A percentile compares a stretch with the other conserved stretches of the same genome.
Conservation (phyloP, 371 early-diverging fungal species). For the Actinomortierella wolfii region DNA sequence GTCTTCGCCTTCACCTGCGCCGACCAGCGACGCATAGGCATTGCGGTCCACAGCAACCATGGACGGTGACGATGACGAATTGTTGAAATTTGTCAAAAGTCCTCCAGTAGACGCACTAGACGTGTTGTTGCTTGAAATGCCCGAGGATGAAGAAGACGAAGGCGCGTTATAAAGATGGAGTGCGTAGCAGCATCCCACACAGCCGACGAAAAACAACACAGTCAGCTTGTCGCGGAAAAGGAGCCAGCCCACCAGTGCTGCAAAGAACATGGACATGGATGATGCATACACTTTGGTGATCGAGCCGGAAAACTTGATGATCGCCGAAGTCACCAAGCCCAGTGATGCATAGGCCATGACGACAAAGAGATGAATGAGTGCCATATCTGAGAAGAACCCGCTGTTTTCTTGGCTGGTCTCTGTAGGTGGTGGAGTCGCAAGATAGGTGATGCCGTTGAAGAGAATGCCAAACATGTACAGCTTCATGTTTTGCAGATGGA, state of each 20-base stretch:
- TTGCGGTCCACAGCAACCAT: too few relatives aligned
- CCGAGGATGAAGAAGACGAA: background rate
- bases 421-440: slow-evolving; percentile 8
- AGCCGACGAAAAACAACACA: slow-evolving; percentile 35
- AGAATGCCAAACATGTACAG: slow-evolving; percentile 47
- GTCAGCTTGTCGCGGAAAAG: slow-evolving; percentile 35
- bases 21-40: too few relatives aligned
- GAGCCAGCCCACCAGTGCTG: slow-evolving; percentile 41
- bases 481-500: slow-evolving; percentile 49
- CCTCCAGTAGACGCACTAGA: background rate
- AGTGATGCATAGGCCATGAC: slow-evolving; percentile 36
- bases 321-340: slow-evolving; percentile 47
- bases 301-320: slow-evolving; percentile 48
- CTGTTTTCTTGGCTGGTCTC: background rate
- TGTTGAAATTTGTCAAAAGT: too few relatives aligned
- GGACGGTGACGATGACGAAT: too few relatives aligned
- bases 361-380: slow-evolving; percentile 34
- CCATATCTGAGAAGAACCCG: slow-evolving; percentile 40
- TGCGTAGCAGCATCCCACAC: slow-evolving; percentile 43
- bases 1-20: background rate
- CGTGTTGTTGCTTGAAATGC: background rate
- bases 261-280: slow-evolving; percentile 49
- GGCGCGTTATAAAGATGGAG: slow-evolving; percentile 37
- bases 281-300: slow-evolving; percentile 48
- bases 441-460: slow-evolving; percentile 43